Evolutionary conservation across 768 basidiomycete genomes (phyloP).

Genomic region (Mycena chlorophos): DNA sequence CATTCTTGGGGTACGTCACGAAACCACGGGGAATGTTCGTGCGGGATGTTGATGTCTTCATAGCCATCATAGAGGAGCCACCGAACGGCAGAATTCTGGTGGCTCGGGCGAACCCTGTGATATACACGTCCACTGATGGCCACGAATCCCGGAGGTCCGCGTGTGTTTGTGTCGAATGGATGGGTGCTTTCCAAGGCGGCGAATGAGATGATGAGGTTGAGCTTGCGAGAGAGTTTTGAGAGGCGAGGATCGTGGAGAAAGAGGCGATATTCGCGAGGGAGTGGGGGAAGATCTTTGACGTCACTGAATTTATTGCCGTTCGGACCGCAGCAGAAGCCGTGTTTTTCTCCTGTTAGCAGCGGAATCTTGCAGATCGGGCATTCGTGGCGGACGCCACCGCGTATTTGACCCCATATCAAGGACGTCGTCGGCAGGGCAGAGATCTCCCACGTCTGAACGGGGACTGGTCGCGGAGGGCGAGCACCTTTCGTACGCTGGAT

Average conservation of each 20-base stretch:
- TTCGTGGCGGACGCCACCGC: neutral
- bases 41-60: neutral
- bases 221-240: constrained; percentile 23
- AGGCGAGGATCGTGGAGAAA: constrained; percentile 21
- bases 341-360: neutral
- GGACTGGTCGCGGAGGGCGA: too few relatives aligned
- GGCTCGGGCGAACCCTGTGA: constrained; percentile 23
- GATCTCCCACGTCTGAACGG: too few relatives aligned
- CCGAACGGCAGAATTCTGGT: constrained; percentile 21
- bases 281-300: constrained; percentile 23
- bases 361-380: neutral
- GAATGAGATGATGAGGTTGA: constrained; percentile 29
- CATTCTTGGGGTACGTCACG: neutral
- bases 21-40: neutral
- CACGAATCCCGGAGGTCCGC: constrained; percentile 7
- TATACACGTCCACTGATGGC: constrained; percentile 26
- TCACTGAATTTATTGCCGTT: constrained; percentile 1
- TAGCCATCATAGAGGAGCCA: constrained; percentile 28
- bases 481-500: too few relatives aligned
- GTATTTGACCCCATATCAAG: neutral
- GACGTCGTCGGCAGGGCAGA: too few relatives aligned
- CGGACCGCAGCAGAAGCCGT: neutral
- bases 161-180: constrained; percentile 11
- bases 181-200: constrained; percentile 23
- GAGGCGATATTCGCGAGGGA: constrained; percentile 14